Evolutionary conservation across 1,139 yeast species (phyloP).

Genomic region (Hyphopichia fennica): DNA sequence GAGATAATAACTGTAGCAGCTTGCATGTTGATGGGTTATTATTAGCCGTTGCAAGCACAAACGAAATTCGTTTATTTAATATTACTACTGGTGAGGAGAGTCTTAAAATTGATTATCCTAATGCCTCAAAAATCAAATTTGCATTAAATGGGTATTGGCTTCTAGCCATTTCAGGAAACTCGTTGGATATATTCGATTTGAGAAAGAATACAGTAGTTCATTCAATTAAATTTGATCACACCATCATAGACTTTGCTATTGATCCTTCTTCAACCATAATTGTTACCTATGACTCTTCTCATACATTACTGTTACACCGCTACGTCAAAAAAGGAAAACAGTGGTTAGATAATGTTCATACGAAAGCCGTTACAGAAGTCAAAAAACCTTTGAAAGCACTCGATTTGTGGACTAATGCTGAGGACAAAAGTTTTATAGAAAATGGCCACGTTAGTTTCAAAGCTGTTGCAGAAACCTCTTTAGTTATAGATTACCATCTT

Average conservation of each 20-base stretch:
- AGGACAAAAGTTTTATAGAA: conserved; percentile 9
- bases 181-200: conserved; percentile 55
- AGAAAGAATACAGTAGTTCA: conserved; percentile 44
- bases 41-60: conserved; percentile 46
- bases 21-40: conserved; percentile 70
- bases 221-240: conserved; percentile 19
- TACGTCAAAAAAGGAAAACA: conserved; percentile 46
- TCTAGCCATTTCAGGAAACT: conserved; percentile 20
- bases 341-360: conserved; percentile 27
- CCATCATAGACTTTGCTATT: conserved; percentile 28
- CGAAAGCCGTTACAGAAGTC: conserved; percentile 4
- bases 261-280: conserved; percentile 49
- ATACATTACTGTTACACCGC: conserved; percentile 25
- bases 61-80: conserved; percentile 42
- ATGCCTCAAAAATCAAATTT: conserved; percentile 46
- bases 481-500: conserved; percentile 12
- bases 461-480: conserved; percentile 12
- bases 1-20: conserved; percentile 29
- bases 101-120: conserved; percentile 23
- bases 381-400: conserved; percentile 7
- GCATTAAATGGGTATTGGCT: conserved; percentile 63
- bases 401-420: conserved; percentile 9
- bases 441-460: conserved; percentile 10
- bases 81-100: conserved; percentile 41
- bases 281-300: conserved; percentile 19